Base-by-base conservation (phyloP, 2,329 filamentous ascomycete species). In the Aureobasidium sp. region DNA sequence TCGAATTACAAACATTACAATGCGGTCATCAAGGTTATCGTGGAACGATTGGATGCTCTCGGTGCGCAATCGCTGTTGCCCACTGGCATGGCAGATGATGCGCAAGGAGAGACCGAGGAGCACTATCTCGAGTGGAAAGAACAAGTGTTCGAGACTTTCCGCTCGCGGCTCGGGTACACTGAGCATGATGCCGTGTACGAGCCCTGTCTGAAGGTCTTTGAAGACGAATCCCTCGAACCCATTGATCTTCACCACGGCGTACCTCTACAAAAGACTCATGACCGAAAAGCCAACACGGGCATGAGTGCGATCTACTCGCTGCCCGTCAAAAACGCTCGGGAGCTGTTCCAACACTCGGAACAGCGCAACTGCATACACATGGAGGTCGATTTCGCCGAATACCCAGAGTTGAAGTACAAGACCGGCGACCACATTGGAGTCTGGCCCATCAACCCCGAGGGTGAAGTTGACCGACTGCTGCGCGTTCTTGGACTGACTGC, bases 1-100 rank as follows among this genome's bases (percentile, higher is more conserved):
- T 99, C 97, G 80, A 97, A 94, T 29, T 99, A 99, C 73, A 94
- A 99, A 64, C 71, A 76, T 66, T 78, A 75, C 67, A 78, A 77
- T 62, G 69, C 69, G 27, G 74, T 77, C 9, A 67, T 75, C 11
- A 70, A 77, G 58, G 68, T 69, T 11, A 68, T 75, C 4, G 69
- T 66, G 7, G 64, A 69, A 38, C 65, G 64, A 47, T 64, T 75
- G 19, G 65, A 75, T 49, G 58, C 61, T 7, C 67, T 71, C 29
- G 73, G 73, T 25, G 74, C 73, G 4, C 65, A 64, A 17, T 42
- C 66, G 27, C 65, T 75, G 10, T 66, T 72, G 27, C 67, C 69
- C 3, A 64, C 69, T 11, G 73, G 71, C 5, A 71, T 66, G 60
- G 75, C 73, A 6, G 74, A 78, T 57, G 75, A 77, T 63, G 73